A percentile compares a stretch with the other conserved stretches of the same genome.
These are phyloP conservation scores for Diaporthe citrichinensis DNA, from an alignment of 2,329 filamentous ascomycete species.

Conservation along the genomic window DNA sequence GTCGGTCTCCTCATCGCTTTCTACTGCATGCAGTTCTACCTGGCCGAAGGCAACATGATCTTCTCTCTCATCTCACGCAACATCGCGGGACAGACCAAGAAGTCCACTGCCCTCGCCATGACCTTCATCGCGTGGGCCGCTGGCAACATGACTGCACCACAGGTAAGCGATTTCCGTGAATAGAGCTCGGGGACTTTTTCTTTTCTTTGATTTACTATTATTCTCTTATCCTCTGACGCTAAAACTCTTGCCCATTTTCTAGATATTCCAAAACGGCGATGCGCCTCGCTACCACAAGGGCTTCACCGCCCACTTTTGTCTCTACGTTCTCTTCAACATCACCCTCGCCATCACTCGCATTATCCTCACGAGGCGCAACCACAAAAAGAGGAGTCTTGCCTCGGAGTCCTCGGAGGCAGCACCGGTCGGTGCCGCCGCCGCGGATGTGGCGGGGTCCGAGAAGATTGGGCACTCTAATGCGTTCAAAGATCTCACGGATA, in stretches of 20 bases:
- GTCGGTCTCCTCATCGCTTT: conserved; percentile 57
- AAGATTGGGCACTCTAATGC: conserved; percentile 42
- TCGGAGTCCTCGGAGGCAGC: not conserved
- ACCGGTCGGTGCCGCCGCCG: not conserved
- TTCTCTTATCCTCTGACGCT: not conserved
- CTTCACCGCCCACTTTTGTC: conserved; percentile 53
- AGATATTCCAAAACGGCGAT: conserved; percentile 44
- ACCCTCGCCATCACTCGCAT: conserved; percentile 46
- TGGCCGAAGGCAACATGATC: conserved; percentile 57
- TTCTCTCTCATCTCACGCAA: conserved; percentile 59
- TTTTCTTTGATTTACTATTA: too few species aligned
- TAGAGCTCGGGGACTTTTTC: too few species aligned
- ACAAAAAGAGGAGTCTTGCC: conserved; percentile 42
- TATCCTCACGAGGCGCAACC: conserved; percentile 46
- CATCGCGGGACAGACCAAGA: conserved; percentile 60
- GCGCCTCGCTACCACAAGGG: conserved; percentile 47
- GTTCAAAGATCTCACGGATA: conserved; percentile 44
- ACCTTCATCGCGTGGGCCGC: conserved; percentile 58
- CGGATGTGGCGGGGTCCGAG: conserved; percentile 19
- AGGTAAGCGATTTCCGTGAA: conserved; percentile 35
- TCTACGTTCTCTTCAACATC: conserved; percentile 53
- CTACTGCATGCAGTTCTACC: conserved; percentile 61
- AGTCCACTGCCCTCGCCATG: conserved; percentile 56
- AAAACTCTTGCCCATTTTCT: not conserved
- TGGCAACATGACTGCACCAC: conserved; percentile 59